Evolutionary conservation across 306 rosid genomes (phyloP).

Genomic region (Citrullus amarus): DNA sequence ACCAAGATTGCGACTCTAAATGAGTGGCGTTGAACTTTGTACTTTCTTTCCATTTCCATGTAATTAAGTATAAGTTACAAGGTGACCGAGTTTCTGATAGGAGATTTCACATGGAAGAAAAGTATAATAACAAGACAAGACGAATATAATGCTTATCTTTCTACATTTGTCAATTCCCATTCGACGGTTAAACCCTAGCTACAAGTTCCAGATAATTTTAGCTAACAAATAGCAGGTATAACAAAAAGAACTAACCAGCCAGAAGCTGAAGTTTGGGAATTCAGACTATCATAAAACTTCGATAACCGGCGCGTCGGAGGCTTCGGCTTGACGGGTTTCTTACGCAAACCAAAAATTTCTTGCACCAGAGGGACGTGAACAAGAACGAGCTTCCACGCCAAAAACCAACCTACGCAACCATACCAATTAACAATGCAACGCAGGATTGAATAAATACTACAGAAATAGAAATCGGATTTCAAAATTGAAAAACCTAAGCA

Average conservation of each 20-base stretch:
- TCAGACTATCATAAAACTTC: slow-evolving; percentile 35
- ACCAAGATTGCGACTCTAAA: background rate
- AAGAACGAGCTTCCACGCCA: slow-evolving; percentile 84
- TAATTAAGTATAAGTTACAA: background rate
- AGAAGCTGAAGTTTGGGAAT: slow-evolving; percentile 37
- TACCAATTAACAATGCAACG: background rate
- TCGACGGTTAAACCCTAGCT: background rate
- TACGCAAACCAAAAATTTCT: slow-evolving; percentile 60
- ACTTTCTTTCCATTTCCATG: background rate
- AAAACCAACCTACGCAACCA: slow-evolving; percentile 47
- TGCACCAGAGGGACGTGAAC: slow-evolving; percentile 90
- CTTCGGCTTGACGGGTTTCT: slow-evolving; percentile 41
- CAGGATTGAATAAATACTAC: background rate
- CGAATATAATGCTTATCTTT: background rate
- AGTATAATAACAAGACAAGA: background rate
- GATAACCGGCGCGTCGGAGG: slow-evolving; percentile 59
- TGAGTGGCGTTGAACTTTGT: background rate
- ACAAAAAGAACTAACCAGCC: slow-evolving; percentile 17
- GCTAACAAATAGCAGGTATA: background rate
- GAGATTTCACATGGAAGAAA: background rate
- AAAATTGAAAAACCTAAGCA: background rate
- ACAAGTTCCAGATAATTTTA: background rate
- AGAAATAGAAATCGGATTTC: slow-evolving; percentile 5
- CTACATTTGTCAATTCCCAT: background rate
- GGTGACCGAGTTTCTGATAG: background rate